These are phyloP conservation scores for Penicillium canescens DNA, from an alignment of 495 filamentous ascomycete species.

Conservation along the genomic window DNA sequence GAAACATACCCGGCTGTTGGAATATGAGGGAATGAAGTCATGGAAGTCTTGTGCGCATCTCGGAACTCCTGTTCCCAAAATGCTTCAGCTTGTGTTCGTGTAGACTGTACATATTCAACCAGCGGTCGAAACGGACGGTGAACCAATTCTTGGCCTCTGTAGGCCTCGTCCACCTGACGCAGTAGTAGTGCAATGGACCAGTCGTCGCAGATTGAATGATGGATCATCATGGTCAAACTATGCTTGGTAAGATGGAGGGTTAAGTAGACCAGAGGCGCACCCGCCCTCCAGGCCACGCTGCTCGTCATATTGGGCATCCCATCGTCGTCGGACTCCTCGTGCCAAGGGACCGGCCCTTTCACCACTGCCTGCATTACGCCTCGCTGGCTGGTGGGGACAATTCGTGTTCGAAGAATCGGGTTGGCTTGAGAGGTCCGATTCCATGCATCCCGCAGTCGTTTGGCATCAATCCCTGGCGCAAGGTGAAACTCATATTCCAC, in stretches of 20 bases:
- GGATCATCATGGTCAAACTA: conserved; percentile 5
- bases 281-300: conserved; percentile 1
- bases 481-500: conserved; percentile 36
- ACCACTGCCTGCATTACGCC: conserved; percentile 48
- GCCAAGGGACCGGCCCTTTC: conserved; percentile 32
- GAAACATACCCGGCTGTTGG: conserved; percentile 4
- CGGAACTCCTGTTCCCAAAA: conserved; percentile 10
- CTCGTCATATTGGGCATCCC: neutral
- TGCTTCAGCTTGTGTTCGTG: neutral
- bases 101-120: conserved; percentile 11
- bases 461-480: conserved; percentile 28
- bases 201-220: conserved; percentile 19
- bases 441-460: conserved; percentile 43
- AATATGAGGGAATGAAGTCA: conserved; percentile 5
- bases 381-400: conserved; percentile 34
- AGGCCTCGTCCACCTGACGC: conserved; percentile 12
- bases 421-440: conserved; percentile 27
- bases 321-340: conserved; percentile 1
- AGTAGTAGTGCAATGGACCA: conserved; percentile 17
- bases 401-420: conserved; percentile 44
- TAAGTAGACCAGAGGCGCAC: conserved; percentile 7
- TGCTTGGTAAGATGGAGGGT: conserved; percentile 3
- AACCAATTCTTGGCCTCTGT: conserved; percentile 2
- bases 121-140: conserved; percentile 16
- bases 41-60: neutral